Percentiles rank a stretch among this genome's conserved stretches.
Conservation (phyloP, 2,329 filamentous ascomycete species). For the Fusarium begoniae region DNA sequence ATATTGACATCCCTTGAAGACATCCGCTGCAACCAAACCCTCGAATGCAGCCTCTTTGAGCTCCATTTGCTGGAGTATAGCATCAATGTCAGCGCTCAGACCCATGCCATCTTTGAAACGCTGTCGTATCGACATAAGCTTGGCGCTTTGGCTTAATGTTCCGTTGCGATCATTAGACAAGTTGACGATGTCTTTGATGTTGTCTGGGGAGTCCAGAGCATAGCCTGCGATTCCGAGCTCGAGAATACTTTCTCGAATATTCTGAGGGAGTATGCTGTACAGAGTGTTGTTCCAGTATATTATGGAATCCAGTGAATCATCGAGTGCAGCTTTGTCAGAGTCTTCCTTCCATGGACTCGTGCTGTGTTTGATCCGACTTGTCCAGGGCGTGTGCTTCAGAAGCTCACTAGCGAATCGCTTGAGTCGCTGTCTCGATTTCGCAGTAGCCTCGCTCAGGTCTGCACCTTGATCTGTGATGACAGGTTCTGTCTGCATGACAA, state of each 20-base stretch:
- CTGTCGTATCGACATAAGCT: not conserved
- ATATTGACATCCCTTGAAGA: not conserved
- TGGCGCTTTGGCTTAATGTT: not conserved
- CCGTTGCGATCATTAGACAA: not conserved
- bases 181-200: not conserved
- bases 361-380: not conserved
- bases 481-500: accelerated
- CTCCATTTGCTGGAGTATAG: not conserved
- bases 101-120: not conserved
- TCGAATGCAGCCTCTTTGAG: not conserved
- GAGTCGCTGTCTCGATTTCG: not conserved
- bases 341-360: not conserved
- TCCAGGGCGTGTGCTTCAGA: not conserved
- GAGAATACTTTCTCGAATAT: not conserved
- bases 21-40: accelerated
- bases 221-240: not conserved
- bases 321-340: not conserved
- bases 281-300: constrained; percentile 2
- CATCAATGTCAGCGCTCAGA: accelerated
- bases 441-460: accelerated
- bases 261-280: not conserved
- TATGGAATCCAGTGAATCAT: not conserved
- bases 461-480: accelerated
- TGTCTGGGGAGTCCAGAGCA: not conserved
- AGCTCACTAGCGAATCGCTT: not conserved